A percentile compares a stretch with the other conserved stretches of the same genome.
These are phyloP conservation scores for Symbiodinium natans DNA, from an alignment of 73 alveolate genomes.

Conservation along the genomic window DNA sequence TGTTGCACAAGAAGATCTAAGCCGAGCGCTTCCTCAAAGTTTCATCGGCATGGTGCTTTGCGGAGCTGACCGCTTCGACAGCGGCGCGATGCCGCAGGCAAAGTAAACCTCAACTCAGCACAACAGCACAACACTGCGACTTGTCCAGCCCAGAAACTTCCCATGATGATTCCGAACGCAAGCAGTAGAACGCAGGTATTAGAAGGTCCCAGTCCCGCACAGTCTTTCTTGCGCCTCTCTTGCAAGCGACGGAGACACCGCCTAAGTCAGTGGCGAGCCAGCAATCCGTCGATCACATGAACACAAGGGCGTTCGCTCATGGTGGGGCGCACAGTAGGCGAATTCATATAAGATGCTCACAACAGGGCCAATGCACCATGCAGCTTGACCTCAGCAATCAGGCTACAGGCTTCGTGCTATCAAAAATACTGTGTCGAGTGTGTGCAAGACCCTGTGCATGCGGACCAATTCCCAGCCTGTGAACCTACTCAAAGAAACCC, in stretches of 20 bases:
- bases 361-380: not conserved
- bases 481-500: not conserved
- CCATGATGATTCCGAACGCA: not conserved
- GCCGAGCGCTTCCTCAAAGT: not conserved
- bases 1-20: not conserved
- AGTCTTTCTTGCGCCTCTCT: not conserved
- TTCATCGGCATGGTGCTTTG: constrained; percentile 37
- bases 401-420: not conserved
- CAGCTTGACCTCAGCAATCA: not conserved
- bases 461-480: not conserved
- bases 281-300: not conserved
- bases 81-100: not conserved
- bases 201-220: not conserved
- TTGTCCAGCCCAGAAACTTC: not conserved
- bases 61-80: constrained; percentile 1
- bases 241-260: not conserved
- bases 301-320: not conserved
- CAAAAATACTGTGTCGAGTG: not conserved
- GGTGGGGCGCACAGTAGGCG: not conserved
- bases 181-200: not conserved
- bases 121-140: not conserved
- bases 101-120: not conserved
- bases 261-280: not conserved
- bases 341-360: not conserved
- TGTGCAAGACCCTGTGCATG: not conserved